phyloP scores from a whole-genome alignment of 768 basidiomycete genomes.

The Hirschioporus abietinus region DNA sequence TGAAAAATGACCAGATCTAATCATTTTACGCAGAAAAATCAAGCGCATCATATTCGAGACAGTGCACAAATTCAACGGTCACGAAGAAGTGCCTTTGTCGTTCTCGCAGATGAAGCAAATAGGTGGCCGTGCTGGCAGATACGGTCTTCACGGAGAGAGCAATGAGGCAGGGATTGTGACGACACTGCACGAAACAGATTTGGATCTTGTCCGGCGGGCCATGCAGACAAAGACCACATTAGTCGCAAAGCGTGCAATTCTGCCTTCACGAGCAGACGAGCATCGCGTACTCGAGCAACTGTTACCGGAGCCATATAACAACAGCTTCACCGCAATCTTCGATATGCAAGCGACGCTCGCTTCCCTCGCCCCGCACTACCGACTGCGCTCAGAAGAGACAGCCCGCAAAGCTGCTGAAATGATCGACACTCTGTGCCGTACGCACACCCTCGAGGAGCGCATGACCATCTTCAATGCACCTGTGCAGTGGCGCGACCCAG shows the following conservation, averaged over 20 bases:
- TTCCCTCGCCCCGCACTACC: constrained; percentile 37
- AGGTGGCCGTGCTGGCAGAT: constrained; percentile 90
- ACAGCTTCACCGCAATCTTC: constrained; percentile 35
- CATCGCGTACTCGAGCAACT: constrained; percentile 17
- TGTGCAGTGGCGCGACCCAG: constrained; percentile 44
- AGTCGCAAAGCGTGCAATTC: constrained; percentile 50
- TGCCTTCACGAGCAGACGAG: constrained; percentile 14
- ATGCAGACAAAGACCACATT: constrained; percentile 46
- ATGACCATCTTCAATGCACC: constrained; percentile 46
- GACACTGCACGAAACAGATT: constrained; percentile 57
- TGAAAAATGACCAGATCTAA: not conserved
- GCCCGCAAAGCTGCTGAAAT: constrained; percentile 31
- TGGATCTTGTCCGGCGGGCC: constrained; percentile 52
- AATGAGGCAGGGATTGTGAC: constrained; percentile 63
- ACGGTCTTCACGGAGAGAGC: constrained; percentile 52
- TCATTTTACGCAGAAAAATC: constrained; percentile 63
- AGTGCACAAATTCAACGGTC: constrained; percentile 62
- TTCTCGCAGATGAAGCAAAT: constrained; percentile 88
- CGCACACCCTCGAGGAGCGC: constrained; percentile 41
- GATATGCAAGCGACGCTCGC: constrained; percentile 48
- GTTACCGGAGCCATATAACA: constrained; percentile 39
- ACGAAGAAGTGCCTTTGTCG: constrained; percentile 40
- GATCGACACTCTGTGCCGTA: constrained; percentile 34
- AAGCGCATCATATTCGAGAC: constrained; percentile 77
- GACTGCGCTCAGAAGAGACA: constrained; percentile 26